Evolutionary conservation across 352 stramenopile species (phyloP).

Genomic region (Globisporangium rhizosaccharum): DNA sequence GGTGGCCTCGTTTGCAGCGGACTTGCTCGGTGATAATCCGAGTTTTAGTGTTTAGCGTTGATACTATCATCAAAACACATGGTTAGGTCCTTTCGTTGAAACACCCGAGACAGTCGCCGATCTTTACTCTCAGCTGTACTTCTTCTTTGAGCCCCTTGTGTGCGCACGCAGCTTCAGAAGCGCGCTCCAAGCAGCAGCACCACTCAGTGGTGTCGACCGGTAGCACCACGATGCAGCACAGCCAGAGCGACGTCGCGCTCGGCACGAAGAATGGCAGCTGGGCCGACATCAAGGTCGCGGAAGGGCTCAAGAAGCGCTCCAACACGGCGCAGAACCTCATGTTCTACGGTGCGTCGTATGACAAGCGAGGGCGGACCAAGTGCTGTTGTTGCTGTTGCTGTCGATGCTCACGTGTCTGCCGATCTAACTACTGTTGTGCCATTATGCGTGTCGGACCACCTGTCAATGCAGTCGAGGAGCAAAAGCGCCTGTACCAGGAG

Average conservation of each 20-base stretch:
- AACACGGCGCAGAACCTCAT: conserved; percentile 76
- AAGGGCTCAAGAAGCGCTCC: conserved; percentile 70
- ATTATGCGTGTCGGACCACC: neutral
- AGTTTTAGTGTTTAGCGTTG: no score
- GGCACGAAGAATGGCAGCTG: conserved; percentile 54
- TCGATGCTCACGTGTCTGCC: neutral
- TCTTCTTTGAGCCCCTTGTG: no score
- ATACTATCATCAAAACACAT: no score
- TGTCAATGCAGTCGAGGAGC: conserved; percentile 42
- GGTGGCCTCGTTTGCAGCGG: no score
- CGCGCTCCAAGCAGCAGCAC: neutral
- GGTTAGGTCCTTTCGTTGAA: no score
- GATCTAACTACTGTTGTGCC: neutral
- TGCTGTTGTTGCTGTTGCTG: no score
- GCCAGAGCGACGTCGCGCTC: conserved; percentile 61
- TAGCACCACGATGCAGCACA: conserved; percentile 45
- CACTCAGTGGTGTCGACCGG: neutral
- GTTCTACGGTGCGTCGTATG: conserved; percentile 52
- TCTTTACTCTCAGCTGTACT: no score
- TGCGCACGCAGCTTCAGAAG: no score
- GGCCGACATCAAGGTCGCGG: conserved; percentile 60
- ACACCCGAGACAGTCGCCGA: no score
- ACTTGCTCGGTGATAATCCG: no score
- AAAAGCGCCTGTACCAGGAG: conserved; percentile 71
- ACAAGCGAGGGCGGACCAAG: neutral